Conservation (phyloP, 2,329 filamentous ascomycete genomes). For the Claviceps cyperi region DNA sequence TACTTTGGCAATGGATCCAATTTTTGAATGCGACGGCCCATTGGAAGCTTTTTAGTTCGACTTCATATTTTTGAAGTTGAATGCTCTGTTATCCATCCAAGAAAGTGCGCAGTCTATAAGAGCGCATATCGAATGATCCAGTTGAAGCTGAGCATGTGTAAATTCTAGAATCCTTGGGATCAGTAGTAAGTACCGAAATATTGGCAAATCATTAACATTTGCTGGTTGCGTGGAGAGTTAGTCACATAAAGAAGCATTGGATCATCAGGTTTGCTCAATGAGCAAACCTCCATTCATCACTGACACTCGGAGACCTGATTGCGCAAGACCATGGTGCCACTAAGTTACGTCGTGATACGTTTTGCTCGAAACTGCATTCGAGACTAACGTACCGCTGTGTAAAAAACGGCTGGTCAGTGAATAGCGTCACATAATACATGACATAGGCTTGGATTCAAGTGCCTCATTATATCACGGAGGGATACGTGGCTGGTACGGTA, state of each 20-base stretch:
- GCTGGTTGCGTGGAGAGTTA: not conserved
- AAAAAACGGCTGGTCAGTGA: not conserved
- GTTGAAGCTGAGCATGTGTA: not conserved
- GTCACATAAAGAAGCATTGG: not conserved
- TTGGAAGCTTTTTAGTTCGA: no score
- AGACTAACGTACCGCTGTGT: not conserved
- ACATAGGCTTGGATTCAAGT: not conserved
- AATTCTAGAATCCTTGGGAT: not conserved
- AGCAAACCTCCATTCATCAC: not conserved
- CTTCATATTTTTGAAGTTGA: not conserved
- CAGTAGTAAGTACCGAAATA: not conserved
- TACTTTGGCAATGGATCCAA: not conserved
- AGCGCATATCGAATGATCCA: not conserved
- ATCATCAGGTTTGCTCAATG: not conserved
- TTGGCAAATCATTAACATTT: not conserved
- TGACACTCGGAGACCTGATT: not conserved
- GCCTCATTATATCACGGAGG: not conserved
- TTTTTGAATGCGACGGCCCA: not conserved
- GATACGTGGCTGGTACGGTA: not conserved
- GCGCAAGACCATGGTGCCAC: not conserved
- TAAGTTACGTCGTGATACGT: not conserved
- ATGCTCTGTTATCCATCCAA: not conserved
- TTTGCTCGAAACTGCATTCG: not conserved
- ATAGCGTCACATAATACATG: not conserved
- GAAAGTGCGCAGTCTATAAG: not conserved